phyloP scores from a whole-genome alignment of 192 early-diverging fungal species.

The Coemansia sp. region DNA sequence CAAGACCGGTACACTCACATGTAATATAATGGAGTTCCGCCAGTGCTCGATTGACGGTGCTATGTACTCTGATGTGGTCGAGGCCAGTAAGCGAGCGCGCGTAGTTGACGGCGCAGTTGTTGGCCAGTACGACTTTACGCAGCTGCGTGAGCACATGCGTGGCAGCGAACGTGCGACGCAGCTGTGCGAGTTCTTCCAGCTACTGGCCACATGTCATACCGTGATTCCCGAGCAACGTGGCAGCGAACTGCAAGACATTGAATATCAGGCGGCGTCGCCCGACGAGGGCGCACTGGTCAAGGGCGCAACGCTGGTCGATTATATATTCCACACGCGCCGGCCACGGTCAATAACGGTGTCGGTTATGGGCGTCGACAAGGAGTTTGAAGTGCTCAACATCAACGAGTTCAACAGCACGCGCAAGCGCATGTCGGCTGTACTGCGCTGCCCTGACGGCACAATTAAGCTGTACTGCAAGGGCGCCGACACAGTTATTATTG shows the following conservation, averaged over 20 bases:
- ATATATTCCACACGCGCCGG: slow-evolving; percentile 62
- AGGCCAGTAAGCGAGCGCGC: slow-evolving; percentile 83
- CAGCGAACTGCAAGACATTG: slow-evolving; percentile 59
- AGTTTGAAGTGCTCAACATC: slow-evolving; percentile 92
- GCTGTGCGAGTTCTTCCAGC: slow-evolving; percentile 86
- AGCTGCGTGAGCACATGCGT: slow-evolving; percentile 60
- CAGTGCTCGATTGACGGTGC: slow-evolving; percentile 90
- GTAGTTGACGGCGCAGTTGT: slow-evolving; percentile 69
- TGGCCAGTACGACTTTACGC: slow-evolving; percentile 65
- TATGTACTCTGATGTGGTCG: slow-evolving; percentile 85
- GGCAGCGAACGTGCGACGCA: slow-evolving; percentile 59
- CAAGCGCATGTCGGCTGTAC: slow-evolving; percentile 94
- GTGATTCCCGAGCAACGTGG: slow-evolving; percentile 89
- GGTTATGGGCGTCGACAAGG: slow-evolving; percentile 53
- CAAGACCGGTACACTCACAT: slow-evolving; percentile 88
- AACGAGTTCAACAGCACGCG: slow-evolving; percentile 99
- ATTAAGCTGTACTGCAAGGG: slow-evolving; percentile 95
- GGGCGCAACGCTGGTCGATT: slow-evolving; percentile 65
- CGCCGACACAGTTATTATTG: slow-evolving; percentile 95
- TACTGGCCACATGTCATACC: slow-evolving; percentile 94
- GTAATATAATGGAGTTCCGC: slow-evolving; percentile 87
- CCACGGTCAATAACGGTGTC: slow-evolving; percentile 48
- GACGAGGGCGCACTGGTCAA: slow-evolving; percentile 94
- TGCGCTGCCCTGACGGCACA: slow-evolving; percentile 79
- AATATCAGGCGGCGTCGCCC: slow-evolving; percentile 94